phyloP scores from a whole-genome alignment of 2,329 filamentous ascomycete genomes.

The Ceratocystis cacaofunesta region DNA sequence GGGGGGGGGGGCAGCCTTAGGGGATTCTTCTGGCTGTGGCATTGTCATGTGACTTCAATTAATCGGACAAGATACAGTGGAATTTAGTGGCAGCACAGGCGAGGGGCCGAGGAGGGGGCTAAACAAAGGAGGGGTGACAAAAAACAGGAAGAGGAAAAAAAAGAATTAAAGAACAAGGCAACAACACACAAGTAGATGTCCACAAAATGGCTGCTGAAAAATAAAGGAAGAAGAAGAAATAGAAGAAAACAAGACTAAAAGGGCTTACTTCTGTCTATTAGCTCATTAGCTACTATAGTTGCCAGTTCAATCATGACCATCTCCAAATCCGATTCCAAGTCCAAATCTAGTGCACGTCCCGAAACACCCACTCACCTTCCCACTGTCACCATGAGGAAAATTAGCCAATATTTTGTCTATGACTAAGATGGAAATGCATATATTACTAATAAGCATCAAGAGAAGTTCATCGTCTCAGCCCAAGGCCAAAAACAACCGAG shows the following conservation, averaged over 20 bases:
- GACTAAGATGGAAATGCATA: neutral
- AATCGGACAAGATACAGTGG: neutral
- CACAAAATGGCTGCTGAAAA: neutral
- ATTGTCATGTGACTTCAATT: neutral
- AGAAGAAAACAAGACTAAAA: neutral
- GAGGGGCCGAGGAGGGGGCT: neutral
- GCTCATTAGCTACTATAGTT: slow-evolving; percentile 1
- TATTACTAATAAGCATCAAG: too few species aligned
- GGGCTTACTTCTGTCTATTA: neutral
- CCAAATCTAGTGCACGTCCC: neutral
- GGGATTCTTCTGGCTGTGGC: neutral
- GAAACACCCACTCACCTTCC: neutral
- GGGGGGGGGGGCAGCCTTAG: neutral
- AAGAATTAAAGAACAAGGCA: neutral
- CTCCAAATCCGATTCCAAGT: neutral
- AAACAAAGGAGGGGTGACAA: neutral
- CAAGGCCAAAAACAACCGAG: neutral
- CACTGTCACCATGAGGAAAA: too few species aligned
- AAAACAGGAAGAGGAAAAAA: neutral
- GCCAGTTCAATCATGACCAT: neutral
- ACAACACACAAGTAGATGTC: neutral
- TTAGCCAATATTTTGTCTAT: neutral
- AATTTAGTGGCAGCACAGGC: neutral
- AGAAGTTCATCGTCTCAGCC: neutral
- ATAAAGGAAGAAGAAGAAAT: neutral